Base-by-base conservation (phyloP, 176 grass and related monocot species). In the Echinochloa phyllopogon region DNA sequence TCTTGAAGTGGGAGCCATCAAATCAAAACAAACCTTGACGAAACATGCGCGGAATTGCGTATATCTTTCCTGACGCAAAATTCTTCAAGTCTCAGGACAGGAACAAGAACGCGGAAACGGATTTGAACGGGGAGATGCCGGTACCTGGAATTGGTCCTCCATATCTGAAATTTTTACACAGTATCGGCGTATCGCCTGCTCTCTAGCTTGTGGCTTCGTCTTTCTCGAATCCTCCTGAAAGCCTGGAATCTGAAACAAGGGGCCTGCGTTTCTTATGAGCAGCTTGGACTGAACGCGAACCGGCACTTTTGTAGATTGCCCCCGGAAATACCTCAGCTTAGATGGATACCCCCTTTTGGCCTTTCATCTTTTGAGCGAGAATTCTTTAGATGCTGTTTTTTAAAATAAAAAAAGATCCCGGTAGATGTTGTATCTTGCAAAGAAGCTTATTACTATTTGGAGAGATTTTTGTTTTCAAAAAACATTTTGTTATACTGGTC, bases 131-230 rank as follows among this genome's bases (percentile, higher is more conserved):
- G 23, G 5, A 62, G 21, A 14, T 49, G n/a, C 20, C 21, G 21
- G 79, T 53, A 90, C 71, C 88, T 90, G 78, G 79, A 90, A 78
- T 49, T 90, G 47, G 73, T 55, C 65, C 83, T 86, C 88, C 84
- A 81, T 90, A 1, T 39, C 64, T 3, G 55, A 20, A 37, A 68
- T 12, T 8, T 38, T 25, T 25, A 15, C 6, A 59, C 69, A 11
- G 72, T 23, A 24, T 57, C 24, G 10, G 78, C 11, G 72, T 23
- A 24, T 57, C 24, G 10, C 83, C 11, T 16, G 68, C 55, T 42
- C 68, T 18, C 45, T 24, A n/a, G 41, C 10, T 33, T 33, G 29
- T 33, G 29, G 29, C 29, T 74, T 59, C 17, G 41, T 10, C 61
- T 47, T 47, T 50, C 43, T 27, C 18, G 55, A 72, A 72, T 29